Evolutionary conservation across 768 basidiomycete species (phyloP), one percentile per base, ranked within the genome.

Genomic region (Rhizopogon vesiculosus): DNA sequence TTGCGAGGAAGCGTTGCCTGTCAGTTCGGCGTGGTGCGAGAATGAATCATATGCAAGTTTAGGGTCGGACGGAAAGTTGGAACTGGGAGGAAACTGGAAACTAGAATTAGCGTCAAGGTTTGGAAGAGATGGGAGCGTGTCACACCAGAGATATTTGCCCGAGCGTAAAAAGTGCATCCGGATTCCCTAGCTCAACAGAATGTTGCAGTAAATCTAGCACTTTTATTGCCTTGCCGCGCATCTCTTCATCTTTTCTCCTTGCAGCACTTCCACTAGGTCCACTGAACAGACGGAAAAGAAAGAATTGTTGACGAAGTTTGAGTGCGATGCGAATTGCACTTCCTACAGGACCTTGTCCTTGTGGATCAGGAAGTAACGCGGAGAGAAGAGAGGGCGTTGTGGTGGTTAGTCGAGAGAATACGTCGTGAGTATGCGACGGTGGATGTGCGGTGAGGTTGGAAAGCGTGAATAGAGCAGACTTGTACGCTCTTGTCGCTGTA

Each of bases 1-100:
- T 71, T 98, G 95, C 0, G 95, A 91, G 3, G 91, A 83, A 1
- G 93, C 86, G 62, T 94, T 91, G 22, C 94, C 93, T 0, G 89
- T 88, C 25, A 73, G 62, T 29, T 78, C 72, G 0, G 89, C 88
- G 48, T 93, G 90, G 3, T 72, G 64, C 3, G 74, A 69, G 65
- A 87, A 86, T 1, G 83, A 79, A n/a, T 82, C 72, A 62, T 82
- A 87, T 0, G 90, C 87, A 1, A 80, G 69, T 22, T 73, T 69
- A 9, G 89, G 80, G 51, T 93, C 82, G 15, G 79, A 72, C 0
- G 75, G 69, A 56, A 92, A 86, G 60, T 89, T 76, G 13, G 74
- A 65, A 39, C 79, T 87, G n/a, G 89, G 89, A 25, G 89, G 89
- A 56, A 89, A 85, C 89, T 91, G 51, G 40, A 42, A 1, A 38